Percentiles rank a stretch among this genome's conserved stretches.
Conservation (phyloP, 2,329 filamentous ascomycete species). For the Exophiala aquamarina region DNA sequence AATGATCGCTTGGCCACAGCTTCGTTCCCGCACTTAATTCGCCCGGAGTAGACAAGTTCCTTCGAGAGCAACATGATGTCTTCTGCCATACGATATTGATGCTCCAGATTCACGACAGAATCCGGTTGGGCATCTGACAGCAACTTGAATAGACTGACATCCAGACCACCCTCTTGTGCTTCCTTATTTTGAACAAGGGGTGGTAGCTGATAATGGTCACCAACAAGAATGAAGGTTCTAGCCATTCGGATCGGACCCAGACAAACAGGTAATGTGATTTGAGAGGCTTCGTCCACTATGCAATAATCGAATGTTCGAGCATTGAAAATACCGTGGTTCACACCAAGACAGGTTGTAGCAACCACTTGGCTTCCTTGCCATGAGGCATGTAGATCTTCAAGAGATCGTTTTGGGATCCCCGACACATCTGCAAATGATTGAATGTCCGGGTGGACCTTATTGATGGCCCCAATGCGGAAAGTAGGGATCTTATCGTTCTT, state of each 20-base stretch:
- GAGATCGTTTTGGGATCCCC: constrained; percentile 68
- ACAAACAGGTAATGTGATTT: constrained; percentile 94
- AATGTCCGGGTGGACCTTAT: constrained; percentile 86
- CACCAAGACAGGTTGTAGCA: constrained; percentile 89
- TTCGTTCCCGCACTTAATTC: constrained; percentile 82
- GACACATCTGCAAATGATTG: constrained; percentile 81
- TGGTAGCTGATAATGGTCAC: constrained; percentile 93
- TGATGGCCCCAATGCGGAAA: constrained; percentile 77
- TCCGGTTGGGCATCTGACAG: constrained; percentile 84
- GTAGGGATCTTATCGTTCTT: constrained; percentile 74
- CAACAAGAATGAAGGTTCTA: constrained; percentile 88
- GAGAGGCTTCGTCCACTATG: constrained; percentile 96
- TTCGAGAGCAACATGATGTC: constrained; percentile 96
- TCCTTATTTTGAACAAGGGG: constrained; percentile 91
- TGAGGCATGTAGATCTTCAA: constrained; percentile 78
- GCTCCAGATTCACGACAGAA: constrained; percentile 86
- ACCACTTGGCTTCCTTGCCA: constrained; percentile 89
- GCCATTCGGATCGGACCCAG: constrained; percentile 92
- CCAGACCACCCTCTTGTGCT: constrained; percentile 79
- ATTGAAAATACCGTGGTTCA: constrained; percentile 84
- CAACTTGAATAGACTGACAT: constrained; percentile 90
- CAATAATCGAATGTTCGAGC: constrained; percentile 95
- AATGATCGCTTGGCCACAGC: constrained; percentile 70
- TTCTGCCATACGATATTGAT: constrained; percentile 98
- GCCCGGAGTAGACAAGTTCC: constrained; percentile 86